These are phyloP conservation scores for Spiromastix sp. DNA, from an alignment of 2,329 filamentous ascomycete genomes.

Conservation along the genomic window DNA sequence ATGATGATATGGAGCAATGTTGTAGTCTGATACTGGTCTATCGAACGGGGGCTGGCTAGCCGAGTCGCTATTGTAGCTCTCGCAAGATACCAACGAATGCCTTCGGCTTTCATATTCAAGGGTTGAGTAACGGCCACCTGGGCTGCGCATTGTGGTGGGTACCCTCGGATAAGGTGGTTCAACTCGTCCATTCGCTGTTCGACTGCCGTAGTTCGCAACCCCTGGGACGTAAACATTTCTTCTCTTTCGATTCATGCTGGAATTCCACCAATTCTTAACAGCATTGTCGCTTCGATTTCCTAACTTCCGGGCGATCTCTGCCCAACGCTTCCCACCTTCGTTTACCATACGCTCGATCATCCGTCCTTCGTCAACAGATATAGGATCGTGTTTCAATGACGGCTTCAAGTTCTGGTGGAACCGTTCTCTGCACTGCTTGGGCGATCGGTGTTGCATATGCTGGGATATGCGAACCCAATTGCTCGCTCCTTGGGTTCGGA, in stretches of 20 bases:
- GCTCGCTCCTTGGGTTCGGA: constrained; percentile 60
- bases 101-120: constrained; percentile 8
- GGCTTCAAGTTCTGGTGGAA: constrained; percentile 91
- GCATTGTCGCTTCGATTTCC: constrained; percentile 85
- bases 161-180: constrained; percentile 28
- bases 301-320: constrained; percentile 76
- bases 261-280: constrained; percentile 98
- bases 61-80: constrained; percentile 15
- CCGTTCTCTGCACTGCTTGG: constrained; percentile 90
- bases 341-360: constrained; percentile 68
- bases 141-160: constrained; percentile 14
- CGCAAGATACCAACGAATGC: constrained; percentile 9
- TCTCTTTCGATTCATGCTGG: constrained; percentile 71
- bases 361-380: constrained; percentile 58
- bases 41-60: too few relatives aligned
- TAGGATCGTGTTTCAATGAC: constrained; percentile 60
- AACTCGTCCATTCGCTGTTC: constrained; percentile 27
- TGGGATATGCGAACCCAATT: constrained; percentile 87
- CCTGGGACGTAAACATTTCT: constrained; percentile 36
- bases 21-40: constrained; percentile 10
- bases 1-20: not conserved
- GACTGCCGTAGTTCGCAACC: constrained; percentile 18
- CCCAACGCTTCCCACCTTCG: constrained; percentile 79
- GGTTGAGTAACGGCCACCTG: constrained; percentile 12
- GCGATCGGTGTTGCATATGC: constrained; percentile 64